Evolutionary conservation across 1,284 basidiomycete genomes (phyloP).

Genomic region (Leccinum fuscescens): DNA sequence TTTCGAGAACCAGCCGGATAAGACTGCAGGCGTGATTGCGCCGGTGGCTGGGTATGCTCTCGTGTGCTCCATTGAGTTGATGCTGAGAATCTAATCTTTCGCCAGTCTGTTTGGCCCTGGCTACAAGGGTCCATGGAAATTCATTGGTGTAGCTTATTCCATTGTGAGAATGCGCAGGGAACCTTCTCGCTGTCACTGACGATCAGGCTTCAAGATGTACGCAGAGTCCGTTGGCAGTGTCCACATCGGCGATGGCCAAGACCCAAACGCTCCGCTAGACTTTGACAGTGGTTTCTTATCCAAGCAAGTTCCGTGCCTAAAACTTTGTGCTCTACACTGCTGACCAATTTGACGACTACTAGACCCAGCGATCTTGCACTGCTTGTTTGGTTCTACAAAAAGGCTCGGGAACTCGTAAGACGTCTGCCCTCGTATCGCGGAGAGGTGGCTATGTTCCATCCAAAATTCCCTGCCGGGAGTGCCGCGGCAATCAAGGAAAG

Average conservation of each 20-base stretch:
- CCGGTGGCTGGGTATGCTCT: conserved; percentile 5
- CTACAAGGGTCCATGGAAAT: conserved; percentile 4
- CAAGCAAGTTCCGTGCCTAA: not conserved
- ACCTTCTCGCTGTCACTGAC: not conserved
- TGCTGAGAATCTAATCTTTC: not conserved
- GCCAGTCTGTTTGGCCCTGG: not conserved
- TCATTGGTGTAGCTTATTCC: not conserved
- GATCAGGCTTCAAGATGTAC: conserved; percentile 17
- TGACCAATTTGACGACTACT: not conserved
- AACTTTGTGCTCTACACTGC: not conserved
- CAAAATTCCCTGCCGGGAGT: conserved; percentile 46
- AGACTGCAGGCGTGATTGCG: not conserved
- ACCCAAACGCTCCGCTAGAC: conserved; percentile 18
- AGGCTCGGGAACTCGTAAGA: conserved; percentile 45
- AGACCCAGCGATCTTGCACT: conserved; percentile 1
- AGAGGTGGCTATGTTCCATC: conserved; percentile 45
- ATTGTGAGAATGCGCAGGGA: not conserved
- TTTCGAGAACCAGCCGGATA: conserved; percentile 7
- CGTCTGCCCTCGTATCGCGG: conserved; percentile 56
- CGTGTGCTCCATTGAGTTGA: not conserved
- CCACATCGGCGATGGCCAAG: conserved; percentile 22
- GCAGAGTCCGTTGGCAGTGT: conserved; percentile 24
- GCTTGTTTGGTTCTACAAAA: conserved; percentile 25
- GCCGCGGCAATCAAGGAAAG: conserved; percentile 37
- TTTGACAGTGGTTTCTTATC: conserved; percentile 17